Base-by-base conservation (phyloP, 2,329 filamentous ascomycete species). In the Colletotrichum abscissum region DNA sequence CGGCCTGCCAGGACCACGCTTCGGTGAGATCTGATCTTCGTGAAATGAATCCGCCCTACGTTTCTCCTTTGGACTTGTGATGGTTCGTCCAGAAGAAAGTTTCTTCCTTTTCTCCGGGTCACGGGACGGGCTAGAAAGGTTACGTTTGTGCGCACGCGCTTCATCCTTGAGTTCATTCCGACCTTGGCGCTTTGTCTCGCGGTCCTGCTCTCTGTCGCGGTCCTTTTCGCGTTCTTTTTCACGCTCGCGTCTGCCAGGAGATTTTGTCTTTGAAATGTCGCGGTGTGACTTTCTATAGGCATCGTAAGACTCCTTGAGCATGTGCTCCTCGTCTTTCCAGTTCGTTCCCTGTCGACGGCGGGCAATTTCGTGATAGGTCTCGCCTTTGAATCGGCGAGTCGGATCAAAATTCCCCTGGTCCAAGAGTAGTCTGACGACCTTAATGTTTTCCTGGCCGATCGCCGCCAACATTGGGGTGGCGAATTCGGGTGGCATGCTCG, bases 391-490 rank as follows among this genome's bases (percentile, higher is more conserved):
- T 30, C 92, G 89, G 70, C 93, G 91, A 1, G 94, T 95, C 0
- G 97, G 95, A 78, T 99, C 92, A 80, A 98, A 98, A 19, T 85
- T 85, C 60, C 90, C 89, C 78, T 97, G 94, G 73, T 92, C 91
- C 7, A 98, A 86, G 8, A 98, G 88, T 12, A 98, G 85, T 70
- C 93, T 90, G 57, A 99, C 91, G 70, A 98, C 94, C 76, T 94
- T 93, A 63, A 97, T 89, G 78, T 98, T 97, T 75, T 92, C 91
- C 77, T 96, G 93, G 19, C 97, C 96, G 76, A 99, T 98, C 1
- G 97, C 95, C 72, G 95, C 95, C 49, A 98, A 89, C 87, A 99
- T 97, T 1, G 97, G 97, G 1, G 96, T 98, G 64, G 95, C 93
- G 78, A 94, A 92, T 70, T 97, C 95, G 55, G 88, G 84, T 33